Percentiles rank a stretch among this genome's conserved stretches.
Evolutionary conservation across 352 stramenopile genomes (phyloP).

Genomic region (Pythium brachiatum): DNA sequence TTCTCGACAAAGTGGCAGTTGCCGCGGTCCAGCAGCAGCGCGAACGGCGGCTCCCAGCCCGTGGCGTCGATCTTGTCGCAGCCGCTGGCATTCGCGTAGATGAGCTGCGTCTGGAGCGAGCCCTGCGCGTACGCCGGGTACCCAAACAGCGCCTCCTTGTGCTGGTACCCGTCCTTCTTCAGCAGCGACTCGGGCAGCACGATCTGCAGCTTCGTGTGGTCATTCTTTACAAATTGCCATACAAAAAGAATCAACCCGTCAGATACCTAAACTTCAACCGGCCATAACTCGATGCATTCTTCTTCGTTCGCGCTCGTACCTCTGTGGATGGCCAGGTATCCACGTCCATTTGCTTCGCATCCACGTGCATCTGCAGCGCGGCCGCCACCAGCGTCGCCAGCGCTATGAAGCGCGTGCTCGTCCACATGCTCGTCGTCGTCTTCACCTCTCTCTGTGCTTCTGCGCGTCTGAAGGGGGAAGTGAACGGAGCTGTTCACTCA

Average conservation of each 20-base stretch:
- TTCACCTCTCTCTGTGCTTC: neutral
- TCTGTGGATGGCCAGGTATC: slow-evolving; percentile 81
- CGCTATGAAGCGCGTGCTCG: slow-evolving; percentile 12
- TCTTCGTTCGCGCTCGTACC: slow-evolving; percentile 31
- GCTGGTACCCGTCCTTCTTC: slow-evolving; percentile 92
- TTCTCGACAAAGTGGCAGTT: slow-evolving; percentile 97
- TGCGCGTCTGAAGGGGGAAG: neutral
- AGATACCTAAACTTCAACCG: slow-evolving; percentile 21
- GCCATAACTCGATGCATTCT: neutral
- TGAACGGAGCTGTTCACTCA: neutral
- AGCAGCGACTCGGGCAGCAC: slow-evolving; percentile 87
- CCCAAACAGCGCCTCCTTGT: slow-evolving; percentile 97
- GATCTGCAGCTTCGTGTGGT: slow-evolving; percentile 89
- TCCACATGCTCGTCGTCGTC: slow-evolving; percentile 15
- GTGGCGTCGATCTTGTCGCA: slow-evolving; percentile 78
- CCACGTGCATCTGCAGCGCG: slow-evolving; percentile 14
- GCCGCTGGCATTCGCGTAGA: slow-evolving; percentile 80
- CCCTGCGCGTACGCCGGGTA: slow-evolving; percentile 92
- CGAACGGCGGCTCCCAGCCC: slow-evolving; percentile 91
- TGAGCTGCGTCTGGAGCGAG: slow-evolving; percentile 86
- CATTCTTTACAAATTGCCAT: slow-evolving; percentile 52
- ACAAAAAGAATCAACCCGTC: slow-evolving; percentile 2
- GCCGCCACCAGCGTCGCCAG: slow-evolving; percentile 25
- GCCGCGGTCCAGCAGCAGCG: slow-evolving; percentile 95
- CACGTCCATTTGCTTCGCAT: slow-evolving; percentile 63